Percentiles rank a stretch among this genome's conserved stretches.
Evolutionary conservation across 371 early-diverging fungal genomes (phyloP).

Genomic region (Mortierella sp.): DNA sequence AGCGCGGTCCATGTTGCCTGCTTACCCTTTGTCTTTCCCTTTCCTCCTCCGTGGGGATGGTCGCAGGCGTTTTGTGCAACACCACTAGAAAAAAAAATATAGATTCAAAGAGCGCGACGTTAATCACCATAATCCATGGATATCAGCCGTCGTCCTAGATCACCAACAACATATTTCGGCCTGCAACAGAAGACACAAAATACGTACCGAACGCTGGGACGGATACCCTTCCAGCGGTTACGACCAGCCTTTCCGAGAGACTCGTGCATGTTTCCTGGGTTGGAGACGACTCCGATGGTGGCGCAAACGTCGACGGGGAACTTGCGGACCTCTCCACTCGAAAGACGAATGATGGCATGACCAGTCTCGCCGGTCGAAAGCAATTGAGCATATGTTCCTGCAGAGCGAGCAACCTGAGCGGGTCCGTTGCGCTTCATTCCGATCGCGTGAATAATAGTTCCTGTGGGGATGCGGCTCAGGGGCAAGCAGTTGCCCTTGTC

Average conservation of each 20-base stretch:
- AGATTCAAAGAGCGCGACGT: background rate
- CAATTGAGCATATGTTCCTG: conserved; percentile 93
- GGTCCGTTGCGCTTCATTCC: conserved; percentile 85
- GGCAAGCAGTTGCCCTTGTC: conserved; percentile 94
- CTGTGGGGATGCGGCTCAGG: conserved; percentile 92
- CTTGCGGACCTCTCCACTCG: conserved; percentile 90
- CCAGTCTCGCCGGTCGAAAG: conserved; percentile 84
- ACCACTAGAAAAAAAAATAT: conserved; percentile 70
- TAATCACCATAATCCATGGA: background rate
- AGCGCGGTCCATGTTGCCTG: background rate
- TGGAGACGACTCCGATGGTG: conserved; percentile 94
- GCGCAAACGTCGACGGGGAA: conserved; percentile 93
- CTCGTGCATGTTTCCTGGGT: conserved; percentile 92
- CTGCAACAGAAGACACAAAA: background rate
- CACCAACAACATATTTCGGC: background rate
- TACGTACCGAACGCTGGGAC: conserved; percentile 91
- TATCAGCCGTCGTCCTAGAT: background rate
- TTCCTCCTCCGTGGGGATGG: conserved; percentile 99
- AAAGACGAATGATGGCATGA: conserved; percentile 90
- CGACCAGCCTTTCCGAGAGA: conserved; percentile 95
- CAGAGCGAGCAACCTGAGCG: conserved; percentile 89
- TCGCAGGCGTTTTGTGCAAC: conserved; percentile 99
- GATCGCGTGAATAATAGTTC: conserved; percentile 91
- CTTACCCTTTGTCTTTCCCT: conserved; percentile 95
- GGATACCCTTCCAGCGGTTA: conserved; percentile 84